phyloP scores from a whole-genome alignment of 257 asterid genomes.

The Coffea eugenioides region DNA sequence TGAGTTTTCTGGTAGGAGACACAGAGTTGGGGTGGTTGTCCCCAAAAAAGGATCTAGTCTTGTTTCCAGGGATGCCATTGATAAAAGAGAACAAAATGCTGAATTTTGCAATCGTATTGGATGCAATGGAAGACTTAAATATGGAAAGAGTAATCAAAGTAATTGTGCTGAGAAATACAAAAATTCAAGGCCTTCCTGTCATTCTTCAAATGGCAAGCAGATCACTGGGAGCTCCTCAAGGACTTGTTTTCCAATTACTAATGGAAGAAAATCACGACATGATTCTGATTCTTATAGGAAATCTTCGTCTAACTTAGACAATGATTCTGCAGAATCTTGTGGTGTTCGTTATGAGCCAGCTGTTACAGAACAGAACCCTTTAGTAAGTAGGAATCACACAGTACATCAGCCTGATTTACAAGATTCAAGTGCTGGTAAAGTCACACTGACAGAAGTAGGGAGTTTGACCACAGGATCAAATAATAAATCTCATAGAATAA shows the following conservation, averaged over 20 bases:
- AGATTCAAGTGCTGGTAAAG: constrained; percentile 31
- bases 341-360: constrained; percentile 29
- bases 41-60: constrained; percentile 36
- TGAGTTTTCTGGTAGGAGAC: constrained; percentile 43
- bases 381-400: constrained; percentile 20
- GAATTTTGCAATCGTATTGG: constrained; percentile 77
- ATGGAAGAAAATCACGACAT: constrained; percentile 27
- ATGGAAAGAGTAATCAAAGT: constrained; percentile 29
- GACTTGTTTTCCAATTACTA: constrained; percentile 20
- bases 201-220: constrained; percentile 45
- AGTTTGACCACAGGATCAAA: constrained; percentile 39
- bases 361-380: constrained; percentile 17
- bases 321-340: constrained; percentile 37
- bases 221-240: constrained; percentile 35
- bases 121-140: constrained; percentile 72
- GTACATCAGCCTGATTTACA: constrained; percentile 22
- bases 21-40: constrained; percentile 29
- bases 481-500: constrained; percentile 25
- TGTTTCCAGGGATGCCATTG: constrained; percentile 31
- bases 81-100: constrained; percentile 39
- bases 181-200: constrained; percentile 33
- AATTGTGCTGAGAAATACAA: constrained; percentile 46
- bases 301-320: constrained; percentile 21
- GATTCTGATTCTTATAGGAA: constrained; percentile 26
- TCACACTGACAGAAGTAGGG: constrained; percentile 15